Evolutionary conservation across 106 monocot genomes (phyloP), one percentile per base, ranked within the genome.

Genomic region (Cymbidium sinense): DNA sequence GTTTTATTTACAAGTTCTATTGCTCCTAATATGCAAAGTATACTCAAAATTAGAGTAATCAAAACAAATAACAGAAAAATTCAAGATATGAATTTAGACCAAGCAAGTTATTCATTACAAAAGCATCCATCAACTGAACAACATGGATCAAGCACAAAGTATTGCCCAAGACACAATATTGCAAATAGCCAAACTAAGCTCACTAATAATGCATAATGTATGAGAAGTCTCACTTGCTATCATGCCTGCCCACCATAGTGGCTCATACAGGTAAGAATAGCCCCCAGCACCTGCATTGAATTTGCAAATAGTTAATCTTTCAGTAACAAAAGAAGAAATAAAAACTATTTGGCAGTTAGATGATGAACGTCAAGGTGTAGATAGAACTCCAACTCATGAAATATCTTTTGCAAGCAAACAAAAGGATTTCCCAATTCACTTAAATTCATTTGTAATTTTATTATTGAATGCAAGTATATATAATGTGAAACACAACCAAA

Each of bases 171-270:
- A 28, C 5, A n/a, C 13, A 33, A 69, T 31, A 33, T 69, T 69
- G 69, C 12, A 69, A 34, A 31, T 13, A 33, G 33, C 29, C 34
- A 47, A 12, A 47, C 47, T 47, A 69, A 69, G 69, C 17, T 69
- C 69, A 69, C 33, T 33, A 21, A 69, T 31, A 28, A 50, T 37
- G 27, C 54, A 25, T 31, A 36, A 44, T 74, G 20, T 36, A 43
- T 72, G 30, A 70, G 79, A 78, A 43, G 20, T 23, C 77, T 90
- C 64, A 95, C 95, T 95, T 84, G 95, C 88, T 81, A 95, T 93
- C 95, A 95, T 95, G 81, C 92, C 95, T 43, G 80, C 92, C 95
- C 95, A 95, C 95, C 95, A 95, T 34, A 95, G 90, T 43, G 95
- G 95, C 84, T 95, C 95, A 65, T 87, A 88, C 73, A 95, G 79